Conservation (phyloP, 176 grass and related monocot species). For the Triticum turgidum region DNA sequence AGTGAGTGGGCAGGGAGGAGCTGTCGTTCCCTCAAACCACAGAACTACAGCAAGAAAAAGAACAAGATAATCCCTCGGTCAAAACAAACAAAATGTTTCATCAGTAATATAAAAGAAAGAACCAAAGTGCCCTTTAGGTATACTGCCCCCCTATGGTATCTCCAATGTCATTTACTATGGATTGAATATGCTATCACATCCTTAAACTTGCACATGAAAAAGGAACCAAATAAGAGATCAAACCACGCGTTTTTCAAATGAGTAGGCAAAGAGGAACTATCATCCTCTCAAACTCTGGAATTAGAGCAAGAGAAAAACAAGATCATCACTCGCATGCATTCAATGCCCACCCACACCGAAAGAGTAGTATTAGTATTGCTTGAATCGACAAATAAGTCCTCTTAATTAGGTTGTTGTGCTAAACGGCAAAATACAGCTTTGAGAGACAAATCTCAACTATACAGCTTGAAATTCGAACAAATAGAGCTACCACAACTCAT, state of each 20-base stretch:
- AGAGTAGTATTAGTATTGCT: neutral
- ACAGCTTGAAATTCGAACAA: neutral
- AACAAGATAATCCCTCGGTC: neutral
- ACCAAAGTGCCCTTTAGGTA: conserved; percentile 32
- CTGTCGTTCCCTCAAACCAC: conserved; percentile 14
- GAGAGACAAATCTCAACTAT: neutral
- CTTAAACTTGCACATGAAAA: conserved; percentile 22
- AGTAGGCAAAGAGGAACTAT: conserved; percentile 29
- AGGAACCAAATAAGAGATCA: neutral
- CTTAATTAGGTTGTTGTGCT: neutral
- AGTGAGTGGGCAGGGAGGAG: conserved; percentile 16
- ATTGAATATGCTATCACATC: neutral
- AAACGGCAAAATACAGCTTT: neutral
- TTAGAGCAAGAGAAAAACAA: neutral
- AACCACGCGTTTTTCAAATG: neutral
- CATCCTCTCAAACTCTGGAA: conserved; percentile 12
- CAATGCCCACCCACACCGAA: conserved; percentile 16
- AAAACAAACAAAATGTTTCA: conserved; percentile 3
- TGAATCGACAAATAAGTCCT: neutral
- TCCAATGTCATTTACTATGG: neutral
- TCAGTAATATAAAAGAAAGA: conserved; percentile 5
- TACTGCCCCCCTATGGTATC: neutral
- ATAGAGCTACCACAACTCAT: neutral
- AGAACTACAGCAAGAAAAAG: neutral
- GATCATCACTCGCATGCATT: conserved; percentile 16